Evolutionary conservation across 805 yeast genomes (phyloP).

Genomic region (Blastobotrys peoriensis): DNA sequence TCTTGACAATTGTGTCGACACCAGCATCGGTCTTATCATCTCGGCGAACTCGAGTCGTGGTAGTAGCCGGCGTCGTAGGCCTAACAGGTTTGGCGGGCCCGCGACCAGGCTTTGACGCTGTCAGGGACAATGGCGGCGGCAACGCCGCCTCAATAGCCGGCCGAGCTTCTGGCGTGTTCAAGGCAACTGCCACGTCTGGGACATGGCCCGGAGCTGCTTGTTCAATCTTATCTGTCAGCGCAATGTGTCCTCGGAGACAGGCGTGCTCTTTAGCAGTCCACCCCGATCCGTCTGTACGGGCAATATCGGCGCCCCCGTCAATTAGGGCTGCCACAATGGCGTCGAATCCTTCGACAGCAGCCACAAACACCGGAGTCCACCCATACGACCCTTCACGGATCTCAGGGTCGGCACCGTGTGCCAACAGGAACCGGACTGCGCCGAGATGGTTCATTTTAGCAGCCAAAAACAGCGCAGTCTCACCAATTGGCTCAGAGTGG

Average conservation of each 20-base stretch:
- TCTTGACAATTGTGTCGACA: slow-evolving; percentile 53
- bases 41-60: neutral
- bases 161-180: neutral
- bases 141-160: slow-evolving; percentile 1
- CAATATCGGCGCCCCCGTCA: slow-evolving; percentile 46
- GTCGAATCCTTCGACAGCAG: slow-evolving; percentile 76
- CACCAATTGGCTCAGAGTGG: slow-evolving; percentile 43
- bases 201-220: slow-evolving; percentile 16
- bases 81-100: slow-evolving; percentile 24
- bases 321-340: slow-evolving; percentile 53
- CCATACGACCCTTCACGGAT: slow-evolving; percentile 73
- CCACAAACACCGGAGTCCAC: slow-evolving; percentile 90
- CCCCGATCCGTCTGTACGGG: slow-evolving; percentile 71
- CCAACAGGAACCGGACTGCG: slow-evolving; percentile 50
- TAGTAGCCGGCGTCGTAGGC: slow-evolving; percentile 1
- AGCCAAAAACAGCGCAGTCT: slow-evolving; percentile 81
- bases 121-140: slow-evolving; percentile 5
- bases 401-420: slow-evolving; percentile 64
- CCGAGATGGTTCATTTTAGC: slow-evolving; percentile 53
- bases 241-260: slow-evolving; percentile 77
- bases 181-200: neutral
- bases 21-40: slow-evolving; percentile 1
- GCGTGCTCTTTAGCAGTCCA: slow-evolving; percentile 99
- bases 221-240: slow-evolving; percentile 53
- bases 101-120: slow-evolving; percentile 19